Evolutionary conservation across 2,329 filamentous ascomycete species (phyloP).

Genomic region (Microdochium nivale): DNA sequence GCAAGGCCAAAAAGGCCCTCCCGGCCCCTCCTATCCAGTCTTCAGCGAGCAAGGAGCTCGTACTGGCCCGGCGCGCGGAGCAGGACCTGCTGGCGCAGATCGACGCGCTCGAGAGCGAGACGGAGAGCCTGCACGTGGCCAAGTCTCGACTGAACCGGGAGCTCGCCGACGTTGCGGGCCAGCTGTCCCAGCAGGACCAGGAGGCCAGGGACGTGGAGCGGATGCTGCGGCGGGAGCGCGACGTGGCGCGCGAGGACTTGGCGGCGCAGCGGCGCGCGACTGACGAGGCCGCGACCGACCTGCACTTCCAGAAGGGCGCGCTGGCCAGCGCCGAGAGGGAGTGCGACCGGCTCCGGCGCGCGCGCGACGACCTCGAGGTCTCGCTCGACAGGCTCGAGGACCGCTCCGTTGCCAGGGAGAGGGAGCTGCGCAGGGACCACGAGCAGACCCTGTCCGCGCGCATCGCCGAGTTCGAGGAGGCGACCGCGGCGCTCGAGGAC

Average conservation of each 20-base stretch:
- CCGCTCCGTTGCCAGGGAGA: neutral
- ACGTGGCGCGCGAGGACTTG: neutral
- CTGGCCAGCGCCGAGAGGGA: neutral
- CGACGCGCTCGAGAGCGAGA: slow-evolving; percentile 1
- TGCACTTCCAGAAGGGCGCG: neutral
- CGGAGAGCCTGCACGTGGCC: neutral
- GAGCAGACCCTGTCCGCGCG: neutral
- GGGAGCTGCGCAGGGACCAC: neutral
- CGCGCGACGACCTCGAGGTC: neutral
- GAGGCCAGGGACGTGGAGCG: neutral
- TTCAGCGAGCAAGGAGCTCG: neutral
- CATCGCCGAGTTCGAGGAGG: neutral
- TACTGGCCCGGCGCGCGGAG: neutral
- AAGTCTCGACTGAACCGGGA: neutral
- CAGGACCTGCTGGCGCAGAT: neutral
- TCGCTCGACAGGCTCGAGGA: neutral
- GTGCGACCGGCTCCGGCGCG: neutral
- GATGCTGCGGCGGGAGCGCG: neutral
- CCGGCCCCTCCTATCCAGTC: neutral
- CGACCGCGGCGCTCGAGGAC: neutral
- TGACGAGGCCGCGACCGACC: neutral
- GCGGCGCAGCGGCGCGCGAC: neutral
- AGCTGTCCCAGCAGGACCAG: neutral
- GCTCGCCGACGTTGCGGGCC: neutral
- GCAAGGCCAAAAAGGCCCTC: neutral